Conservation (phyloP, 768 basidiomycete genomes). For the Termitomyces eurrhizus region DNA sequence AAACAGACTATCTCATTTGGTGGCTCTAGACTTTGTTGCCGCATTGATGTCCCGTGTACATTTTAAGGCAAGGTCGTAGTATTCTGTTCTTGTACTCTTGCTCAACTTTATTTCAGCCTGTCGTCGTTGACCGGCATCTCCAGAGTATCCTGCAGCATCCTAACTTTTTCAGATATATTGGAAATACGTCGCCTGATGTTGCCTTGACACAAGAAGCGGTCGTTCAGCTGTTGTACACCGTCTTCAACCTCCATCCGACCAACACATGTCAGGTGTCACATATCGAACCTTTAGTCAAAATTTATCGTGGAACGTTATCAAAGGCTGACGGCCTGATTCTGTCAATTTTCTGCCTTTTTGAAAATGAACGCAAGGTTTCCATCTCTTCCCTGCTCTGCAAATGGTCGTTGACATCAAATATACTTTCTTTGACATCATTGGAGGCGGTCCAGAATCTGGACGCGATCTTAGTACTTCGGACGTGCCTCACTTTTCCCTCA, state of each 20-base stretch:
- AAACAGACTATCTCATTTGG: slow-evolving; percentile 43
- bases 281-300: slow-evolving; percentile 66
- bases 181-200: slow-evolving; percentile 19
- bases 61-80: slow-evolving; percentile 54
- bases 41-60: slow-evolving; percentile 34
- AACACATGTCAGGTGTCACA: slow-evolving; percentile 87
- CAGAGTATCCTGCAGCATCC: slow-evolving; percentile 74
- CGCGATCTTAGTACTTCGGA: slow-evolving; percentile 60
- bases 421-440: slow-evolving; percentile 42
- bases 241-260: slow-evolving; percentile 74
- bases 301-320: slow-evolving; percentile 77
- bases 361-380: slow-evolving; percentile 62
- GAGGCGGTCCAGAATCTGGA: slow-evolving; percentile 74
- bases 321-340: slow-evolving; percentile 62
- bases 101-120: slow-evolving; percentile 44
- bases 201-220: slow-evolving; percentile 39
- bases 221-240: slow-evolving; percentile 50
- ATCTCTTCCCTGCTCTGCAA: slow-evolving; percentile 54
- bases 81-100: not conserved
- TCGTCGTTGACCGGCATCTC: slow-evolving; percentile 67
- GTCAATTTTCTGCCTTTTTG: slow-evolving; percentile 76
- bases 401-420: slow-evolving; percentile 56
- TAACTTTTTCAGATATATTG: slow-evolving; percentile 59
- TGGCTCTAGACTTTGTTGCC: slow-evolving; percentile 40
- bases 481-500: slow-evolving; percentile 67